Conservation (phyloP, 176 grass and related monocot species). For the Rhynchospora tenuis region DNA sequence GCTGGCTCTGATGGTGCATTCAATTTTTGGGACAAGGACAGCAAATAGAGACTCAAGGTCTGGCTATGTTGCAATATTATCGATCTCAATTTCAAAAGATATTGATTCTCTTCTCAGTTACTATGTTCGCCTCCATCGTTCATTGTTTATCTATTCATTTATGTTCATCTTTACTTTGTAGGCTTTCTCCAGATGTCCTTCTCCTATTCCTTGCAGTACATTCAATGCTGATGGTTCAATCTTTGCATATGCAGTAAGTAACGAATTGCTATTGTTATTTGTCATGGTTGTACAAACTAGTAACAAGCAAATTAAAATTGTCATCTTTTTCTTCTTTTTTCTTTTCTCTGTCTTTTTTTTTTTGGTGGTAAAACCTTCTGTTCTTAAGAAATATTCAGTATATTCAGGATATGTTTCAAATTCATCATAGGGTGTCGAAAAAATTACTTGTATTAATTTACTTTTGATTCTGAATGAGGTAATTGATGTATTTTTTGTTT, state of each 20-base stretch:
- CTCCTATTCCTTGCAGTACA: slow-evolving; percentile 79
- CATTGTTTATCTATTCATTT: neutral
- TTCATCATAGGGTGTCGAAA: too few species aligned
- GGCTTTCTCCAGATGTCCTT: slow-evolving; percentile 63
- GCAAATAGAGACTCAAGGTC: slow-evolving; percentile 81
- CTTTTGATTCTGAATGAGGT: too few species aligned
- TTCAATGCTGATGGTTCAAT: slow-evolving; percentile 89
- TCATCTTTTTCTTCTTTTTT: too few species aligned
- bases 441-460: too few species aligned
- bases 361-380: too few species aligned
- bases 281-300: neutral
- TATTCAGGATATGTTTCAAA: neutral
- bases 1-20: slow-evolving; percentile 76
- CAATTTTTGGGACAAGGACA: slow-evolving; percentile 82
- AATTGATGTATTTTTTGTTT: too few species aligned
- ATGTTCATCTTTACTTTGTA: slow-evolving; percentile 13
- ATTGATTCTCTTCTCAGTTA: slow-evolving; percentile 1
- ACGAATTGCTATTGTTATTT: neutral
- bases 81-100: slow-evolving; percentile 24
- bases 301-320: neutral
- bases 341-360: too few species aligned
- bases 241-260: slow-evolving; percentile 80
- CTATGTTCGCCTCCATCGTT: neutral
- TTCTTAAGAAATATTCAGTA: neutral
- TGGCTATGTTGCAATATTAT: neutral